A percentile compares a stretch with the other conserved stretches of the same genome.
phyloP scores from a whole-genome alignment of 768 basidiomycete genomes.

The Trichaptum fuscoviolaceum region DNA sequence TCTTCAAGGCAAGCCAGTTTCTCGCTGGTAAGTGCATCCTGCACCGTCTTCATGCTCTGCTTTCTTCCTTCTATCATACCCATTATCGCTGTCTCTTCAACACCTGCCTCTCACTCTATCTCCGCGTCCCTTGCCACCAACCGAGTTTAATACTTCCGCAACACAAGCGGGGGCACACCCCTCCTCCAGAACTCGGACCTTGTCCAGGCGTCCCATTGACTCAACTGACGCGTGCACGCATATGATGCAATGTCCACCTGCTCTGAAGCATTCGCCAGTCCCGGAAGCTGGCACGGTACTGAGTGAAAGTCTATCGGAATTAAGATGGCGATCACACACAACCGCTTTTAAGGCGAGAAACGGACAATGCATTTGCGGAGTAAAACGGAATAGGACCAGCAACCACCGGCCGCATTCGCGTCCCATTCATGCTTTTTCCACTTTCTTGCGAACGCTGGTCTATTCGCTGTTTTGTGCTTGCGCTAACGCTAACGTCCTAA shows the following conservation, averaged over 20 bases:
- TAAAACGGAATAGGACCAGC: not conserved
- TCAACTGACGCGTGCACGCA: not conserved
- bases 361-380: not conserved
- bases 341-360: too few relatives aligned
- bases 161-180: not conserved
- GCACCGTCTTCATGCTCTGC: not conserved
- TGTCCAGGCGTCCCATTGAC: too few relatives aligned
- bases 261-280: not conserved
- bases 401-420: not conserved
- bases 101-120: constrained; percentile 8
- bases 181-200: too few relatives aligned
- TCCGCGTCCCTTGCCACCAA: too few relatives aligned
- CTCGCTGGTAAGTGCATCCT: constrained; percentile 50
- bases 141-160: not conserved
- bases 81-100: constrained; percentile 7
- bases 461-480: too few relatives aligned
- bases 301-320: not conserved
- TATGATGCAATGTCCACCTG: not conserved
- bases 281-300: too few relatives aligned
- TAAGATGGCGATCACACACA: not conserved
- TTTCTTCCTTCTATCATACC: constrained; percentile 4
- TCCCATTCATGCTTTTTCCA: not conserved
- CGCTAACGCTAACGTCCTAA: too few relatives aligned
- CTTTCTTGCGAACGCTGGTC: not conserved
- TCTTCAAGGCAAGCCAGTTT: constrained; percentile 90